These are phyloP conservation scores for Vitis rotundifolia DNA, from an alignment of 164 flowering plant species.

Conservation along the genomic window DNA sequence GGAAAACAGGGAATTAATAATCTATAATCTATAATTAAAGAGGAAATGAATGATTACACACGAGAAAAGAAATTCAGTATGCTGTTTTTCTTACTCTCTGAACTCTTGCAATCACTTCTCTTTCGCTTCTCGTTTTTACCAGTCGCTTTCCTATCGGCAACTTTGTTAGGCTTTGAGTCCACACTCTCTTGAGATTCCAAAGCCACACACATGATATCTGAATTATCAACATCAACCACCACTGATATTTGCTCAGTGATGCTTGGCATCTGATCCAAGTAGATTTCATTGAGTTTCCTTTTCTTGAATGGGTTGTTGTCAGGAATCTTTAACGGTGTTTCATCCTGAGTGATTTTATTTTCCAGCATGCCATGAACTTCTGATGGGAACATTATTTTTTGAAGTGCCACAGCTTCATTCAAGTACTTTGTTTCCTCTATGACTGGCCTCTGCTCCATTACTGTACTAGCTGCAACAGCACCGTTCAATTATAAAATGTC, in stretches of 20 bases:
- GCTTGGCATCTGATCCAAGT: conserved; percentile 6
- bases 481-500: not conserved
- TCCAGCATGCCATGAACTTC: conserved; percentile 9
- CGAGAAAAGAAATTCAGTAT: conserved; percentile 51
- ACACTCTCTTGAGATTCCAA: conserved; percentile 59
- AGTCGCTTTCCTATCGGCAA: not conserved
- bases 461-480: conserved; percentile 18
- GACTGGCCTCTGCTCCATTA: conserved; percentile 20
- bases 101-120: conserved; percentile 17
- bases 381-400: conserved; percentile 30
- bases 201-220: conserved; percentile 3
- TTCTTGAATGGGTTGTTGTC: conserved; percentile 74
- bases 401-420: conserved; percentile 46
- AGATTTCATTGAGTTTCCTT: conserved; percentile 28
- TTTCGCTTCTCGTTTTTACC: conserved; percentile 25
- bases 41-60: conserved; percentile 15
- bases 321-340: conserved; percentile 29
- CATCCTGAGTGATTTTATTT: not conserved
- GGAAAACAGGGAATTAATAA: not conserved
- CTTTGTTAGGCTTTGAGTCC: conserved; percentile 38
- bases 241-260: conserved; percentile 21
- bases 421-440: conserved; percentile 22
- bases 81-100: conserved; percentile 22
- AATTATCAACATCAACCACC: conserved; percentile 17
- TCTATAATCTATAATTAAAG: not conserved